Evolutionary conservation across 352 stramenopile species (phyloP).

Genomic region (Globisporangium nunn): DNA sequence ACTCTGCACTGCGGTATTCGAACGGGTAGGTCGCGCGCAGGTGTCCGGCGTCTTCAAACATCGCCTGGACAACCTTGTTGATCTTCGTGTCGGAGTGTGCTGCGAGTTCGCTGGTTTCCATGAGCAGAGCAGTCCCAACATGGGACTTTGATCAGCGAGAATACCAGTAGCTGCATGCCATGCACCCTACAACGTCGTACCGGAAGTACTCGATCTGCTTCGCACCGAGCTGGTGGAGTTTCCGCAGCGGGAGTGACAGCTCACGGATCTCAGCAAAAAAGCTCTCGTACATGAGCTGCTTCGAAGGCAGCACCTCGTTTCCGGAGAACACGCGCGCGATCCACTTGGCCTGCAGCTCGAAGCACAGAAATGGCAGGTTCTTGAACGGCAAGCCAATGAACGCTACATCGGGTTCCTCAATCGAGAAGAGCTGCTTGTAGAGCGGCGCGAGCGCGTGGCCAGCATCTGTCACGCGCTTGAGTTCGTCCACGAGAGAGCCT

Average conservation of each 20-base stretch:
- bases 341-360: conserved; percentile 75
- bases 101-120: conserved; percentile 26
- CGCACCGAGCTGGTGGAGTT: conserved; percentile 66
- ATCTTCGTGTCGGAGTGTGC: conserved; percentile 28
- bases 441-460: conserved; percentile 45
- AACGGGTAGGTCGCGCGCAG: conserved; percentile 52
- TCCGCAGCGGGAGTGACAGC: conserved; percentile 37
- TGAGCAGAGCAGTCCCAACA: neutral
- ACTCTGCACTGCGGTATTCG: conserved; percentile 59
- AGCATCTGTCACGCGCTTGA: conserved; percentile 25
- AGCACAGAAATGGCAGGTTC: conserved; percentile 76
- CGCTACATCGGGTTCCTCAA: conserved; percentile 62
- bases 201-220: conserved; percentile 45
- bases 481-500: conserved; percentile 16
- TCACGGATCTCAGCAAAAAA: conserved; percentile 37
- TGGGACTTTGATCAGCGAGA: neutral
- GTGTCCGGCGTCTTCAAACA: conserved; percentile 56
- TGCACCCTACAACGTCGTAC: conserved; percentile 13
- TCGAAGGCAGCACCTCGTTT: conserved; percentile 31
- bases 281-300: conserved; percentile 63
- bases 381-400: conserved; percentile 71
- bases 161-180: neutral
- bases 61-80: conserved; percentile 43
- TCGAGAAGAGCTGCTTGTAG: conserved; percentile 75
- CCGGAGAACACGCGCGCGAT: conserved; percentile 49